Conservation (phyloP, 1,139 yeast genomes). For the Entelexis sorbosivorans region DNA sequence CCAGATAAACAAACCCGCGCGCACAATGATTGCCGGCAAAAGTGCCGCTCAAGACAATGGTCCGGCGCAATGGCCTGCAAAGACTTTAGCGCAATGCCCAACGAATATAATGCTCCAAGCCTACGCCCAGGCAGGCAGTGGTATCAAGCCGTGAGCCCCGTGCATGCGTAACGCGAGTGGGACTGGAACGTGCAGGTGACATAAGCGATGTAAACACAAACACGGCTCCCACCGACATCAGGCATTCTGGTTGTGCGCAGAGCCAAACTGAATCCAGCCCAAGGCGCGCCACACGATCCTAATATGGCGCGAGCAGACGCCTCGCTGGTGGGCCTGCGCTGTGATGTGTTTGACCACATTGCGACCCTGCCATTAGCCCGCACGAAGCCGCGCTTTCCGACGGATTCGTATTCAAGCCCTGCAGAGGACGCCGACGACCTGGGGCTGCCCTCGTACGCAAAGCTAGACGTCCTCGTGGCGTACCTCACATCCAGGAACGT, state of each 20-base stretch:
- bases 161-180: constrained; percentile 1
- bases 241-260: not conserved
- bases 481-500: constrained; percentile 70
- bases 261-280: not conserved
- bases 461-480: constrained; percentile 38
- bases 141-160: not conserved
- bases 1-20: not conserved
- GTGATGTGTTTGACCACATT: constrained; percentile 14
- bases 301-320: constrained; percentile 8
- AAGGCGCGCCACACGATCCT: not conserved
- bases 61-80: too few relatives aligned
- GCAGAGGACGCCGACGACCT: constrained; percentile 1
- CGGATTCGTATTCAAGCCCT: not conserved
- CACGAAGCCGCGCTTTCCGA: constrained; percentile 2
- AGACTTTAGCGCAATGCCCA: too few relatives aligned
- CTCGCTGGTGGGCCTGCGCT: constrained; percentile 15
- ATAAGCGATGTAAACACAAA: constrained; percentile 7
- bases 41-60: too few relatives aligned
- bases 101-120: too few relatives aligned
- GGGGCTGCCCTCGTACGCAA: constrained; percentile 20
- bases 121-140: too few relatives aligned
- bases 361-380: constrained; percentile 13
- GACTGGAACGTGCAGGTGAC: constrained; percentile 8
- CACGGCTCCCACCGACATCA: not conserved
- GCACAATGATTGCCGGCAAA: not conserved